A percentile compares a stretch with the other conserved stretches of the same genome.
These are phyloP conservation scores for Cicer judaicum DNA, from an alignment of 306 rosid species.

Conservation along the genomic window DNA sequence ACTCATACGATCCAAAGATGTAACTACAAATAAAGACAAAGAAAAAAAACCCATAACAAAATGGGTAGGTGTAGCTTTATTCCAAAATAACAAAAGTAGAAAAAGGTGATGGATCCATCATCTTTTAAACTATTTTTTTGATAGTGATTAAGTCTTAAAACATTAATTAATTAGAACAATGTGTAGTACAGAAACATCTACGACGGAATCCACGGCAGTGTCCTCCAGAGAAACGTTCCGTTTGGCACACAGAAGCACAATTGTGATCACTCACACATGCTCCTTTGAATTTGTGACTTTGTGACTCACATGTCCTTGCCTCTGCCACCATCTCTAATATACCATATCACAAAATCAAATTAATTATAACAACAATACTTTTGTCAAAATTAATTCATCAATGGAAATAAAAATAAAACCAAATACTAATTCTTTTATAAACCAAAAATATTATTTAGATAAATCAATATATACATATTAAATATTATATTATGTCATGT, in stretches of 20 bases:
- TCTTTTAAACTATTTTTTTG: background rate
- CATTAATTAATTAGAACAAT: conserved; percentile 20
- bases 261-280: conserved; percentile 48
- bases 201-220: conserved; percentile 68
- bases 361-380: background rate
- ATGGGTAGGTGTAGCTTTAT: conserved; percentile 9
- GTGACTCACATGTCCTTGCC: conserved; percentile 57
- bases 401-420: background rate
- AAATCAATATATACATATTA: background rate
- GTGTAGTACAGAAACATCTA: conserved; percentile 64
- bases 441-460: background rate
- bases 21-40: background rate
- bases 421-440: too few relatives aligned
- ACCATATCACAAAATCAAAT: background rate
- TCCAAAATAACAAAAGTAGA: background rate
- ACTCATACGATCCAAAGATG: background rate
- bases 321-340: conserved; percentile 54
- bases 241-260: conserved; percentile 57
- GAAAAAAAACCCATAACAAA: background rate
- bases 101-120: conserved; percentile 25
- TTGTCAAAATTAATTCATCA: background rate
- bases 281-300: conserved; percentile 64
- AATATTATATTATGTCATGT: background rate
- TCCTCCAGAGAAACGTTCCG: conserved; percentile 59
- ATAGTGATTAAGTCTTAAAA: background rate